These are phyloP conservation scores for Piloderma croceum DNA, from an alignment of 768 basidiomycete species.

Conservation along the genomic window DNA sequence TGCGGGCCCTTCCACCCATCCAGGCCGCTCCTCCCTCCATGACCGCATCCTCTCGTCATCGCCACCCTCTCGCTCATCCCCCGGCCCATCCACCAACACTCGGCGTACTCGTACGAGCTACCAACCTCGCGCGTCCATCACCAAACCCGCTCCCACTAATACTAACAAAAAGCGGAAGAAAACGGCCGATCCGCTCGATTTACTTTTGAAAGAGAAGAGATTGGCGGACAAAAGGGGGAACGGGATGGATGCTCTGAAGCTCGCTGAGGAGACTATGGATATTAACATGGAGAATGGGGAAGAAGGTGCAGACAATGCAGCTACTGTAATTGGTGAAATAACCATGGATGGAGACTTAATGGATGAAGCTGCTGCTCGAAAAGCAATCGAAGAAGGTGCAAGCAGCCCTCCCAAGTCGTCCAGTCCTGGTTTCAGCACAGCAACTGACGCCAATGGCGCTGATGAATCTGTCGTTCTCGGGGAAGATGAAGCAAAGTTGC, in stretches of 20 bases:
- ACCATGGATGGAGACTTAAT: not conserved
- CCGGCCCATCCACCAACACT: too few species aligned
- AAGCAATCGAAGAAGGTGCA: not conserved
- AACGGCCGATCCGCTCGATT: not conserved
- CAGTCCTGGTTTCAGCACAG: not conserved
- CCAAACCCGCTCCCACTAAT: too few species aligned
- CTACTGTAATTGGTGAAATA: not conserved
- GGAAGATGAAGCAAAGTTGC: not conserved
- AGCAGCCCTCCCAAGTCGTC: not conserved
- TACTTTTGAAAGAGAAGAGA: conserved; percentile 19
- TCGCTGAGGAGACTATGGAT: not conserved
- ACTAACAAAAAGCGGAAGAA: not conserved
- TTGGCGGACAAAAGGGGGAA: conserved; percentile 16
- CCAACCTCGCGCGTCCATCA: too few species aligned
- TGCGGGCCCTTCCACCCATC: not conserved
- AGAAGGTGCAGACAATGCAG: too few species aligned
- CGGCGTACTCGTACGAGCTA: too few species aligned
- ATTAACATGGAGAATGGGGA: not conserved
- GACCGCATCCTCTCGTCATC: not conserved
- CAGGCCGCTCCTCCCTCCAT: not conserved
- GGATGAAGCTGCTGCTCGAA: not conserved
- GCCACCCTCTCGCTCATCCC: not conserved
- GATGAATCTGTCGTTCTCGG: not conserved
- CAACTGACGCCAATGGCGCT: too few species aligned
- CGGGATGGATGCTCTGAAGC: conserved; percentile 13